Evolutionary conservation across 2,329 filamentous ascomycete species (phyloP).

Genomic region (Clarireedia paspali): DNA sequence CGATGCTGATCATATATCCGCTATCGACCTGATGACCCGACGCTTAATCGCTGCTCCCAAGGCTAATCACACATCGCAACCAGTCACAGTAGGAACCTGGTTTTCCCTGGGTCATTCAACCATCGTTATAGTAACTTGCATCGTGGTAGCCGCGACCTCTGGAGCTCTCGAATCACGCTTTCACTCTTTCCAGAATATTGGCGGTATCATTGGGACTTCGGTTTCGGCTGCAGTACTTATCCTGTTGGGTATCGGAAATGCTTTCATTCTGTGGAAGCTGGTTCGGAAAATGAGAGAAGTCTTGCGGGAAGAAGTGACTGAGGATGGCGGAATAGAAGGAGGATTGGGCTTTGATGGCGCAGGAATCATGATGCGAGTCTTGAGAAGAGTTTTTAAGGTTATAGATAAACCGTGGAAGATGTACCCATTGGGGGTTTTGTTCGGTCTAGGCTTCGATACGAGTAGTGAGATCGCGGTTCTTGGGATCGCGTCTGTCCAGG

Average conservation of each 20-base stretch:
- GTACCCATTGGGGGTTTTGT: constrained; percentile 84
- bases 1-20: constrained; percentile 84
- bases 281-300: constrained; percentile 59
- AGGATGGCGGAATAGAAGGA: constrained; percentile 18
- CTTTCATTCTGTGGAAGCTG: constrained; percentile 76
- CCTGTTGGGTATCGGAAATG: constrained; percentile 74
- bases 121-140: constrained; percentile 81
- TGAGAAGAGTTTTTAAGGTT: constrained; percentile 70
- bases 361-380: constrained; percentile 64
- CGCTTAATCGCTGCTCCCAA: constrained; percentile 69
- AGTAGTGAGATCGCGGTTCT: constrained; percentile 89
- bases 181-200: constrained; percentile 69
- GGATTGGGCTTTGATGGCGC: constrained; percentile 64
- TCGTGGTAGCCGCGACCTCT: constrained; percentile 85
- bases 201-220: constrained; percentile 82
- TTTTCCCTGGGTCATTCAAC: constrained; percentile 93
- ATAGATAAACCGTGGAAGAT: constrained; percentile 84
- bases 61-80: constrained; percentile 45
- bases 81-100: constrained; percentile 88
- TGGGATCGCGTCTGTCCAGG: constrained; percentile 83
- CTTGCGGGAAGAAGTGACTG: constrained; percentile 35
- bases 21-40: constrained; percentile 92
- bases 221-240: constrained; percentile 80
- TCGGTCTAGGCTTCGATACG: constrained; percentile 90
- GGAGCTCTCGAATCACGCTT: constrained; percentile 77